Base-by-base conservation (phyloP, 345 rosid genomes). In the Erucastrum elatum region DNA sequence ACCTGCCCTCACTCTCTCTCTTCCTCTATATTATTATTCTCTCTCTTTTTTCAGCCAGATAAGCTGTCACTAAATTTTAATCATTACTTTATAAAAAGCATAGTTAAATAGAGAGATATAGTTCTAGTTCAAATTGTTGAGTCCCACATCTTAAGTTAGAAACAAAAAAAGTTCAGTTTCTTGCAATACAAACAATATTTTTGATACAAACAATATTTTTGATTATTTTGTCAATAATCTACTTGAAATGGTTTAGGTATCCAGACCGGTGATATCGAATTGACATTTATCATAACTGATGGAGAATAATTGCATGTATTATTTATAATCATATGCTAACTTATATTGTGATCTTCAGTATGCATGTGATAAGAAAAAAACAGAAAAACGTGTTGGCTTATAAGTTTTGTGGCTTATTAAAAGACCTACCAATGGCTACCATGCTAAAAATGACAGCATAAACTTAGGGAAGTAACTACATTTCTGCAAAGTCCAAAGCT, bases 1-100 rank as follows among this genome's bases (percentile, higher is more conserved):
- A 62, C 49, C 30, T 70, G 31, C 44, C 37, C 67, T 56, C 71
- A 65, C 69, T 67, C 60, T 81, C 70, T 69, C 81, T 71, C 10
- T 61, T n/a, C 13, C 15, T 59, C 37, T 56, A 58, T 37, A 29
- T 69, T 72, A 58, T 56, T 39, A 30, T 6, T 2, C 41, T 35
- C 41, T 1, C 61, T 80, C 72, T 68, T 69, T 75, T 66, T 51
- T 8, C 13, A 10, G 15, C 64, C 64, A 66, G 56, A 55, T 75
- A n/a, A 53, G 49, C 17, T 63, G 53, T 66, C 41, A 55, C 30
- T 55, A 0, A 9, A 35, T 9, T 35, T 35, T 75, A 13, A 66
- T 55, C 31, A 12, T 63, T 6, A 13, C 6, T 30, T 30, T 13
- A 13, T 7, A 62, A 10, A n/a, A 7, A 2, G n/a, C 4, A 15